Percentiles rank a stretch among this genome's conserved stretches.
Conservation (phyloP, 2,329 filamentous ascomycete genomes). For the Fusarium siculi region DNA sequence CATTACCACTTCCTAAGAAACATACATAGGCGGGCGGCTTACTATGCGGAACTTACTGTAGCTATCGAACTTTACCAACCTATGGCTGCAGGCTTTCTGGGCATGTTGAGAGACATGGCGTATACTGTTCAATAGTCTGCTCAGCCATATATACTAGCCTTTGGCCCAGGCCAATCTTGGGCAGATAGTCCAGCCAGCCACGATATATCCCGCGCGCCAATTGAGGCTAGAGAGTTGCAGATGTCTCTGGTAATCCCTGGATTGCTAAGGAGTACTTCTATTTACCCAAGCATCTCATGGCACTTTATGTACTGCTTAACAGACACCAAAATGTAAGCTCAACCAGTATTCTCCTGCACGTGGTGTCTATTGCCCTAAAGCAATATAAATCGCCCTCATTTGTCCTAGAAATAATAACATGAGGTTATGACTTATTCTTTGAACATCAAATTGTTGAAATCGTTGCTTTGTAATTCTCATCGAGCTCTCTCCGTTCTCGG, state of each 20-base stretch:
- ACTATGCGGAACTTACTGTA: not conserved
- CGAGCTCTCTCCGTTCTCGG: not conserved
- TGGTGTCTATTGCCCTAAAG: not conserved
- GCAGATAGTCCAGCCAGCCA: not conserved
- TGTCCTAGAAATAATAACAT: rapidly evolving
- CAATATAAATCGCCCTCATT: rapidly evolving
- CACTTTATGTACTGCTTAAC: not conserved
- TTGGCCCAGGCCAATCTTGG: not conserved
- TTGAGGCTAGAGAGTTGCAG: not conserved
- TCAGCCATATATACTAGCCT: not conserved
- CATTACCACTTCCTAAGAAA: rapidly evolving
- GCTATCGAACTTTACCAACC: not conserved
- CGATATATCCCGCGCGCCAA: not conserved
- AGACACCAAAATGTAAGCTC: rapidly evolving
- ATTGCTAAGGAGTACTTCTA: too few relatives aligned
- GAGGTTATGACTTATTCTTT: rapidly evolving
- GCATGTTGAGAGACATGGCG: not conserved
- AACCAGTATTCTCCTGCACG: rapidly evolving
- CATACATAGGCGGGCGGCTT: too few relatives aligned
- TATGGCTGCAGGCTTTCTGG: not conserved
- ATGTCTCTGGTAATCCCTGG: not conserved
- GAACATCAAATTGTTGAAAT: rapidly evolving
- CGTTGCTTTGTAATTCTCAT: not conserved
- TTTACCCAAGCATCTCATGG: too few relatives aligned
- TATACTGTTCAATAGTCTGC: not conserved